Percentiles rank a stretch among this genome's conserved stretches.
These are phyloP conservation scores for Macrocybe gigantea DNA, from an alignment of 768 basidiomycete species.

Conservation along the genomic window DNA sequence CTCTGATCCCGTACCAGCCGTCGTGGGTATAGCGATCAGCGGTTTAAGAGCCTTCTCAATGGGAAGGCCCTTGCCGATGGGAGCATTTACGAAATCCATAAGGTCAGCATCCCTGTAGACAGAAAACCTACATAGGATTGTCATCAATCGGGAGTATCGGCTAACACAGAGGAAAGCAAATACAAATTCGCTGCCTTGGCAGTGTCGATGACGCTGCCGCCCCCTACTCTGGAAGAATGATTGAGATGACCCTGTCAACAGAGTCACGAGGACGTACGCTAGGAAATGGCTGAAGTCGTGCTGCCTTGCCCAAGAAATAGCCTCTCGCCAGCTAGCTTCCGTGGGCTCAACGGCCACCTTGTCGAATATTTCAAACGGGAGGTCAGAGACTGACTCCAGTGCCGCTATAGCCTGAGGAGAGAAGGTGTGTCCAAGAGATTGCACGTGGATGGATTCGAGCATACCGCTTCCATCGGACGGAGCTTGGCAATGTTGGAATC, in stretches of 20 bases:
- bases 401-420: conserved; percentile 61
- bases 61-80: conserved; percentile 87
- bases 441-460: conserved; percentile 15
- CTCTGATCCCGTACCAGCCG: conserved; percentile 87
- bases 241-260: background rate
- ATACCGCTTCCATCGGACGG: conserved; percentile 74
- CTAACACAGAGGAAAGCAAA: conserved; percentile 9
- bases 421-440: background rate
- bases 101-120: conserved; percentile 91
- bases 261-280: conserved; percentile 46
- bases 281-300: conserved; percentile 93
- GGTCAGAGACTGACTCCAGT: conserved; percentile 69
- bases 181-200: conserved; percentile 93
- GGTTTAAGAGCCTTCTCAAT: conserved; percentile 71
- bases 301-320: conserved; percentile 81
- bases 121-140: conserved; percentile 50
- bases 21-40: conserved; percentile 75
- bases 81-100: conserved; percentile 96
- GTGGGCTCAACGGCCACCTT: conserved; percentile 87
- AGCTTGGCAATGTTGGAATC: conserved; percentile 82
- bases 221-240: conserved; percentile 59
- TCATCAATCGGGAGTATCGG: conserved; percentile 1
- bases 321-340: conserved; percentile 81
- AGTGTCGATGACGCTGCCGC: conserved; percentile 94
- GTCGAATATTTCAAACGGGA: conserved; percentile 80